phyloP scores from a whole-genome alignment of 768 basidiomycete species.

The Termitomyces sp. region DNA sequence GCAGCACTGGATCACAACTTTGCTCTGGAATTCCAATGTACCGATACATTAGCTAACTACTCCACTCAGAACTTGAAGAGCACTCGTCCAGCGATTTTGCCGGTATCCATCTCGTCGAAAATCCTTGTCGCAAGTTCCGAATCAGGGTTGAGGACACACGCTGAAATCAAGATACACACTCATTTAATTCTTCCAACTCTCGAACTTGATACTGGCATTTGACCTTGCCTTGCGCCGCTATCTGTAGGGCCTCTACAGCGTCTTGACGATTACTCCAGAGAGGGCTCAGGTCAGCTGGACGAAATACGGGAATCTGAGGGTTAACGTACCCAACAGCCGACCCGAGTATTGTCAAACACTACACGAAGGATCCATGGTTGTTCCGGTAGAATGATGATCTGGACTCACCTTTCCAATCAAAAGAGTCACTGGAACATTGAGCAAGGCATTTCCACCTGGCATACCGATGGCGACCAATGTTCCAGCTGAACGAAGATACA shows the following conservation, averaged over 20 bases:
- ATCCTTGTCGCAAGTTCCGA: slow-evolving; percentile 18
- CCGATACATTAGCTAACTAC: background rate
- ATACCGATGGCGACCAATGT: slow-evolving; percentile 76
- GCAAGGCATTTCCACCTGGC: slow-evolving; percentile 41
- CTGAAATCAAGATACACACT: slow-evolving; percentile 33
- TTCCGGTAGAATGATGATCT: slow-evolving; percentile 4
- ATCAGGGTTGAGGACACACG: background rate
- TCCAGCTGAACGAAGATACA: slow-evolving; percentile 69
- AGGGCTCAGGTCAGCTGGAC: slow-evolving; percentile 5
- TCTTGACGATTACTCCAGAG: slow-evolving; percentile 68
- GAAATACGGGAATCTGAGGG: background rate
- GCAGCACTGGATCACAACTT: background rate
- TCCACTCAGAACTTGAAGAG: slow-evolving; percentile 20
- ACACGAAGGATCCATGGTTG: background rate
- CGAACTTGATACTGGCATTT: slow-evolving; percentile 50
- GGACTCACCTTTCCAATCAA: slow-evolving; percentile 33
- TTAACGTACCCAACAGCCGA: slow-evolving; percentile 35
- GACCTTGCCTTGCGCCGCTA: slow-evolving; percentile 70
- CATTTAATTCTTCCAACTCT: slow-evolving; percentile 48
- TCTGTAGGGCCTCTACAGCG: slow-evolving; percentile 69
- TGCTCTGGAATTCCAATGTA: background rate
- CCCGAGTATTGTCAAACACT: slow-evolving; percentile 46
- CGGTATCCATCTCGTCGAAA: slow-evolving; percentile 26
- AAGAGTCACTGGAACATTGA: slow-evolving; percentile 50
- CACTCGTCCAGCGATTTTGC: slow-evolving; percentile 32